Base-by-base conservation (phyloP, 495 filamentous ascomycete species). In the Trichoderma orchidacearum region DNA sequence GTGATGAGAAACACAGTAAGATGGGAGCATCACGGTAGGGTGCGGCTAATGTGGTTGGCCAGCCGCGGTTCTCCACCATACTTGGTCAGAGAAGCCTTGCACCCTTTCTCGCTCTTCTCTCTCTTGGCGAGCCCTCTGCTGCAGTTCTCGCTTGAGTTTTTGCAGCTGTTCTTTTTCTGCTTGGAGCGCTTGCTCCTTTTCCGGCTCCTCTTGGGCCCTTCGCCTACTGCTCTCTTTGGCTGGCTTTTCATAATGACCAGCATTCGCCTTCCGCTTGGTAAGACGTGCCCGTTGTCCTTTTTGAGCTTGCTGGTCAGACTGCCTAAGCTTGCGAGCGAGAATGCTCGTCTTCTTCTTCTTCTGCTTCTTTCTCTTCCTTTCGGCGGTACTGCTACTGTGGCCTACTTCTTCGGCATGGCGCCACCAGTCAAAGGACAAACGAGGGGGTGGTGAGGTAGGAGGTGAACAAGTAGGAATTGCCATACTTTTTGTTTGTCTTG, bases 401-500 rank as follows among this genome's bases (percentile, higher is more conserved):
- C 11, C 27, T 21, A 12, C 4, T 28, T n/a, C 15, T 31, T 30
- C 5, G 30, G 53, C 30, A 27, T 15, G 13, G 3, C 17, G 23
- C 53, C 53, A 55, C 53, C 53, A 55, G 28, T 55, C 53, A 28
- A 55, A 55, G 7, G 53, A 13, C 53, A n/a, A 18, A 34, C 53
- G 29, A 6, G 53, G 53, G 17, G 53, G 53, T 55, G 53, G 53
- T 5, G 30, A 55, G 30, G 21, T 23, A 15, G 32, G 53, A 17
- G 28, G 18, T 48, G 21, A 25, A 48, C 41, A 48, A 48, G 41
- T 59, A 68, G 53, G 54, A 51, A 25, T 61, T 62, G 57, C 63
- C 73, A 67, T 75, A 91, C 86, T 92, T 96, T 76, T 95, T 93
- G 75, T 96, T 96, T n/a, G 91, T 96, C 70, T 95, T 95, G 77